These are phyloP conservation scores for Kingdonia uniflora DNA, from an alignment of 164 flowering plant species.

Conservation along the genomic window DNA sequence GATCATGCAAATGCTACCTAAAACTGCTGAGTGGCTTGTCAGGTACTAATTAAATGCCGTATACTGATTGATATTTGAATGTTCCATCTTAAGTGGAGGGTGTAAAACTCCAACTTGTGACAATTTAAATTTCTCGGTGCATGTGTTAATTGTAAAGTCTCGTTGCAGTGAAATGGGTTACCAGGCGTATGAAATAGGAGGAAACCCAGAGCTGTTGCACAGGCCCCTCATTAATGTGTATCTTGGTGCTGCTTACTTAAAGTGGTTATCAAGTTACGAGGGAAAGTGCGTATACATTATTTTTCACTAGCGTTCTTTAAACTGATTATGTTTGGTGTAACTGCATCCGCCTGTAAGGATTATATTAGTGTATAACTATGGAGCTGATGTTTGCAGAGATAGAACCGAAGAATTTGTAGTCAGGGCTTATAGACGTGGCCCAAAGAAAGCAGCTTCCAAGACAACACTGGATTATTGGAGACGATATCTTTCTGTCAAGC, in stretches of 20 bases:
- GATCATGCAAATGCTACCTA: slow-evolving; percentile 63
- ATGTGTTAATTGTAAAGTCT: slow-evolving; percentile 6
- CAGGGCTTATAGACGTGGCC: slow-evolving; percentile 71
- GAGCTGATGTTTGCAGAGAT: slow-evolving; percentile 39
- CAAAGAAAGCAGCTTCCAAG: slow-evolving; percentile 75
- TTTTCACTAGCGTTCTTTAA: not conserved
- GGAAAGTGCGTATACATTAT: slow-evolving; percentile 39
- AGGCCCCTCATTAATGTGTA: slow-evolving; percentile 72
- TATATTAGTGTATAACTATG: slow-evolving; percentile 2
- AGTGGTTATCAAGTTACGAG: slow-evolving; percentile 62
- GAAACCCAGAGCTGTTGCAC: slow-evolving; percentile 34
- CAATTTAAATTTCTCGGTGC: not conserved
- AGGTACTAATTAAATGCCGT: slow-evolving; percentile 29
- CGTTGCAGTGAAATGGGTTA: slow-evolving; percentile 58
- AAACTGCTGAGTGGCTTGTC: slow-evolving; percentile 55
- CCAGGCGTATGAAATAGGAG: slow-evolving; percentile 37
- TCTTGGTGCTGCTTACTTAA: slow-evolving; percentile 75
- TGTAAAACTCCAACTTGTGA: not conserved
- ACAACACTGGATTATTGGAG: slow-evolving; percentile 77
- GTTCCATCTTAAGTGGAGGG: not conserved
- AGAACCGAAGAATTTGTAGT: slow-evolving; percentile 83
- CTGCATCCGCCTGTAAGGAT: not conserved
- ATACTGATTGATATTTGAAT: not conserved
- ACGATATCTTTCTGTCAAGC: slow-evolving; percentile 74
- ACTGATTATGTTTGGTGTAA: no score